phyloP scores from a whole-genome alignment of 2,329 filamentous ascomycete genomes.

The Aspergillus versicolor region DNA sequence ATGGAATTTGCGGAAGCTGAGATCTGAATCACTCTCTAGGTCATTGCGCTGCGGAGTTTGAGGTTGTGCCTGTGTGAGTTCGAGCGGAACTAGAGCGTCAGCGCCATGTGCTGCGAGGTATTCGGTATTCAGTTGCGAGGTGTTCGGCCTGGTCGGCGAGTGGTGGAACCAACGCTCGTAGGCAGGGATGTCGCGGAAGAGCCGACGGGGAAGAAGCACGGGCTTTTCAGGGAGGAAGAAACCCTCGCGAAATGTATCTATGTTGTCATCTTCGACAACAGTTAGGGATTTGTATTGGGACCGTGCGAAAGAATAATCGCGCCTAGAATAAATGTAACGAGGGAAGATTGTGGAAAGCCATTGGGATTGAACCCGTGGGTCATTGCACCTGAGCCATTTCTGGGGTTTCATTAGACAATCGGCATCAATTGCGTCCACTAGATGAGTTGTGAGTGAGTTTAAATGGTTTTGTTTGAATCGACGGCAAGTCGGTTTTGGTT shows the following conservation, averaged over 20 bases:
- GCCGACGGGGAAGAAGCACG: constrained; percentile 48
- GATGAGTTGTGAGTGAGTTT: not conserved
- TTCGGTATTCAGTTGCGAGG: constrained; percentile 36
- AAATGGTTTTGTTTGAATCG: not conserved
- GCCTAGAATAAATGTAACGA: not conserved
- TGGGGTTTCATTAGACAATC: constrained; percentile 29
- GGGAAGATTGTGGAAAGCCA: not conserved
- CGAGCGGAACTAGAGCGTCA: constrained; percentile 57
- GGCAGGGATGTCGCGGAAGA: constrained; percentile 53
- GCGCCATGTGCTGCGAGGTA: constrained; percentile 49
- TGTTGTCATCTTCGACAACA: constrained; percentile 30
- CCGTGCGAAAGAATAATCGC: not conserved
- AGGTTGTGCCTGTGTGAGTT: constrained; percentile 46
- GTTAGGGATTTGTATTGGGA: constrained; percentile 25
- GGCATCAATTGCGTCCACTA: not conserved
- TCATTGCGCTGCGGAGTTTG: not conserved
- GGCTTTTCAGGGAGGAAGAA: constrained; percentile 57
- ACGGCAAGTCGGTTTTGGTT: not conserved
- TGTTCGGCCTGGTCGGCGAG: constrained; percentile 36
- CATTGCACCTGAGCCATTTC: constrained; percentile 22
- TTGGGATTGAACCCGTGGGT: constrained; percentile 13
- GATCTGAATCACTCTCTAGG: not conserved
- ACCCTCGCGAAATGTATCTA: constrained; percentile 52
- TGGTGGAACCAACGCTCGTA: constrained; percentile 59
- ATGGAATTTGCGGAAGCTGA: constrained; percentile 47